A percentile compares a stretch with the other conserved stretches of the same genome.
Conservation (phyloP, 2,329 filamentous ascomycete genomes). For the Aschersonia sp. region DNA sequence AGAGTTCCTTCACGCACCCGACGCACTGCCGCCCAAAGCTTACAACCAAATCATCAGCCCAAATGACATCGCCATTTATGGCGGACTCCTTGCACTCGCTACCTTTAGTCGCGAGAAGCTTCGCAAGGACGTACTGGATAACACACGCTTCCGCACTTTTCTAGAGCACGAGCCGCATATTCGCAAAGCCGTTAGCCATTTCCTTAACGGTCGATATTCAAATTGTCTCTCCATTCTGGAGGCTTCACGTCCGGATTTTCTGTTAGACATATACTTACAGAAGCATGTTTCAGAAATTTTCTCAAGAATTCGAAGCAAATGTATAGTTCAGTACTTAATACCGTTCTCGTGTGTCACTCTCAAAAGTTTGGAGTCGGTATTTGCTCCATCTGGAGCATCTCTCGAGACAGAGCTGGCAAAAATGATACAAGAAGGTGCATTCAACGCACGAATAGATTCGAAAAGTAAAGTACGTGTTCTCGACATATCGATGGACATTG, state of each 20-base stretch:
- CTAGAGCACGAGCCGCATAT: slow-evolving; percentile 90
- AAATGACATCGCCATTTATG: slow-evolving; percentile 88
- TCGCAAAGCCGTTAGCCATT: slow-evolving; percentile 76
- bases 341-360: slow-evolving; percentile 83
- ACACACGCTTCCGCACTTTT: slow-evolving; percentile 66
- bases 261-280: slow-evolving; percentile 79
- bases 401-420: slow-evolving; percentile 61
- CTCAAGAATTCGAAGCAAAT: slow-evolving; percentile 67
- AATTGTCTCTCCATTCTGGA: slow-evolving; percentile 73
- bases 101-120: slow-evolving; percentile 73
- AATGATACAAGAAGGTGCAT: slow-evolving; percentile 59
- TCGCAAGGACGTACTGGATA: slow-evolving; percentile 65
- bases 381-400: slow-evolving; percentile 46
- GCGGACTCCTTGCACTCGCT: slow-evolving; percentile 77
- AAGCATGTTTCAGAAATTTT: slow-evolving; percentile 60
- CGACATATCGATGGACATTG: too few species aligned
- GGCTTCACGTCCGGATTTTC: slow-evolving; percentile 68
- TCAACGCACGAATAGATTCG: slow-evolving; percentile 73
- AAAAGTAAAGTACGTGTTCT: slow-evolving; percentile 48
- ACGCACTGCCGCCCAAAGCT: slow-evolving; percentile 29
- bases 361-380: slow-evolving; percentile 62
- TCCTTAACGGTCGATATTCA: slow-evolving; percentile 82
- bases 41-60: slow-evolving; percentile 62
- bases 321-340: slow-evolving; percentile 83
- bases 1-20: slow-evolving; percentile 52